Conservation (phyloP, 768 basidiomycete genomes). For the Rhodotorula graminis region DNA sequence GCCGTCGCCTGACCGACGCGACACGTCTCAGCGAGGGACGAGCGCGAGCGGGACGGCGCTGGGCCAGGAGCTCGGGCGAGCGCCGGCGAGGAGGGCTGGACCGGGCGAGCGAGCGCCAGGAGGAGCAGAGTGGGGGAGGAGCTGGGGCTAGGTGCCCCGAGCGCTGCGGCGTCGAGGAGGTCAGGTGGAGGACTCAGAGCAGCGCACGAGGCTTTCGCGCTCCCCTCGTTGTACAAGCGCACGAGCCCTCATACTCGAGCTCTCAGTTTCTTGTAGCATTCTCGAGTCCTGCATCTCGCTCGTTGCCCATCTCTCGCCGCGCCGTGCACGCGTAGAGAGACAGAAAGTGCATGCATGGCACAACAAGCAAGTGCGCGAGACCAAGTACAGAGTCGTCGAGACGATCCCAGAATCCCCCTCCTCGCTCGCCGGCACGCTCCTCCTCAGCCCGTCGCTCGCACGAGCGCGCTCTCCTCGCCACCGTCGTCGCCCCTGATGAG, state of each 20-base stretch:
- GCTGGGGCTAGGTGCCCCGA: not conserved
- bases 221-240: too few relatives aligned
- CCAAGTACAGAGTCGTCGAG: too few relatives aligned
- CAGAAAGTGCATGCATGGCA: not conserved
- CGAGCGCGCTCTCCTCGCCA: not conserved
- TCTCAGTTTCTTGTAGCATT: not conserved
- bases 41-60: not conserved
- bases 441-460: not conserved
- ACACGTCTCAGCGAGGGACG: not conserved
- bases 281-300: not conserved
- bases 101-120: not conserved
- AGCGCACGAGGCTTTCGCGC: too few relatives aligned
- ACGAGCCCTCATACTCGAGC: too few relatives aligned
- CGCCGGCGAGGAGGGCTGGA: not conserved
- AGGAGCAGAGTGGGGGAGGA: conserved; percentile 2
- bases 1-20: conserved; percentile 1
- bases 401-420: too few relatives aligned
- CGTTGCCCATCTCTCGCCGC: not conserved
- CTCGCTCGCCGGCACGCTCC: not conserved
- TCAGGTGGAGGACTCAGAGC: too few relatives aligned
- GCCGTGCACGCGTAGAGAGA: not conserved
- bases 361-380: not conserved
- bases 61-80: not conserved
- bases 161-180: too few relatives aligned
- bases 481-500: not conserved